A percentile compares a stretch with the other conserved stretches of the same genome.
phyloP scores from a whole-genome alignment of 768 basidiomycete genomes.

The Boletales sp. region DNA sequence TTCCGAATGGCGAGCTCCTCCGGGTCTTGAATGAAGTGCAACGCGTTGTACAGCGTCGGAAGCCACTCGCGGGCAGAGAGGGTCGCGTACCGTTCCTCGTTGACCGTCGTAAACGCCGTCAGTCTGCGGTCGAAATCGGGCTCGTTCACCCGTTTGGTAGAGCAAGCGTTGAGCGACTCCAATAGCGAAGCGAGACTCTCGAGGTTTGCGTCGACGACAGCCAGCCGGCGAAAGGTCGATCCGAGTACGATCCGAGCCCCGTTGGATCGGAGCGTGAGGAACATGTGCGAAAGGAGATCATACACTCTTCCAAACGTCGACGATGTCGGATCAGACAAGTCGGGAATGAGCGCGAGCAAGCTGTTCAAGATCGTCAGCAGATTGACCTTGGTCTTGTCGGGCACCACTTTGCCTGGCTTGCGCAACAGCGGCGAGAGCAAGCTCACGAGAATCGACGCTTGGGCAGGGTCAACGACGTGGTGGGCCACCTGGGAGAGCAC shows the following conservation, averaged over 20 bases:
- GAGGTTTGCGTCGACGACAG: too few species aligned
- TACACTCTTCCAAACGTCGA: slow-evolving; percentile 50
- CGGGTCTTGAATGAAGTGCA: slow-evolving; percentile 85
- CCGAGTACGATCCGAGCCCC: slow-evolving; percentile 43
- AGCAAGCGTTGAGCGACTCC: slow-evolving; percentile 58
- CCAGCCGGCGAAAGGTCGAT: too few species aligned
- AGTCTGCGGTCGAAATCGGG: slow-evolving; percentile 90
- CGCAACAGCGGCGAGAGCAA: slow-evolving; percentile 80
- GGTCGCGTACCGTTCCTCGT: slow-evolving; percentile 55
- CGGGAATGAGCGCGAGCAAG: slow-evolving; percentile 64
- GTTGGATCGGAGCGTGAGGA: slow-evolving; percentile 72
- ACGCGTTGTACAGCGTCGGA: slow-evolving; percentile 76
- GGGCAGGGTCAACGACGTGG: slow-evolving; percentile 61
- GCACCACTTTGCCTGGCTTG: slow-evolving; percentile 67
- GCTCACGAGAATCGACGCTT: slow-evolving; percentile 68
- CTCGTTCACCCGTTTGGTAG: slow-evolving; percentile 77
- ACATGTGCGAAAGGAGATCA: slow-evolving; percentile 68
- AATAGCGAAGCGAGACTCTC: too few species aligned
- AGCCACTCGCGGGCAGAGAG: slow-evolving; percentile 67
- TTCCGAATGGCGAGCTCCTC: slow-evolving; percentile 84
- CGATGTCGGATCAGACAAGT: slow-evolving; percentile 46
- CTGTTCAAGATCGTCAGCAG: slow-evolving; percentile 67
- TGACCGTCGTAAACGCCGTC: slow-evolving; percentile 67
- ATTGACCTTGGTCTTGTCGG: slow-evolving; percentile 85
- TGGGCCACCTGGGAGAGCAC: slow-evolving; percentile 80